Base-by-base conservation (phyloP, 257 asterid species). In the Linaria vulgaris region DNA sequence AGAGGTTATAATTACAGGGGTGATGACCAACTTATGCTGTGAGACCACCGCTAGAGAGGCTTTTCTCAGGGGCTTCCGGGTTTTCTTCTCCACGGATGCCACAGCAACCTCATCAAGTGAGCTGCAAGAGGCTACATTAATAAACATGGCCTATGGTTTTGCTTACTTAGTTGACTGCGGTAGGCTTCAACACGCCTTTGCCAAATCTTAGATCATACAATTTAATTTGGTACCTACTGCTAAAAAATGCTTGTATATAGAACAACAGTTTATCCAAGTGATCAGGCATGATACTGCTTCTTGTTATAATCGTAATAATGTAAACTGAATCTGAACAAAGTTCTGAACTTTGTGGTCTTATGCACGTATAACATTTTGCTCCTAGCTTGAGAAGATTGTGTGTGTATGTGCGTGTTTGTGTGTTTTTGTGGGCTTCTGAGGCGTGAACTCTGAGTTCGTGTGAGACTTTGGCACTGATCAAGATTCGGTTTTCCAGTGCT, bases 31-130 rank as follows among this genome's bases (percentile, higher is more conserved):
- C 63, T 54, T 85, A 25, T 88, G 91, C 70, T 85, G 95, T 13
- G 96, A 88, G 79, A 88, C 96, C 5, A 72, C 83, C 0, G 96
- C 96, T 31, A 83, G 96, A 64, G 95, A 85, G 22, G 95, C 95
- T 8, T 88, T 85, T 64, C 56, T 85, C 46, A 79, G 82, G 68
- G 95, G 95, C 0, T 83, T 85, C 24, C 69, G 90, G 47, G 91
- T 83, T 1, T 85, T 88, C 78, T 85, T 88, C 82, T 85, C 96
- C 0, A 78, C 86, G 0, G 91, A 88, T 69, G 88, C 90, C 15
- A 88, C 95, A 3, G 81, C 91, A 22, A 81, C 95, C 0, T 81
- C 95, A 2, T 80, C 89, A 0, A 9, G 13, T 22, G 96, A 85
- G 57, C 55, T 88, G 62, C 96, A 88, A 54, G 86, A 85, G 34